Base-by-base conservation (phyloP, 108 stramenopile genomes). In the Discostella stelligeroides region DNA sequence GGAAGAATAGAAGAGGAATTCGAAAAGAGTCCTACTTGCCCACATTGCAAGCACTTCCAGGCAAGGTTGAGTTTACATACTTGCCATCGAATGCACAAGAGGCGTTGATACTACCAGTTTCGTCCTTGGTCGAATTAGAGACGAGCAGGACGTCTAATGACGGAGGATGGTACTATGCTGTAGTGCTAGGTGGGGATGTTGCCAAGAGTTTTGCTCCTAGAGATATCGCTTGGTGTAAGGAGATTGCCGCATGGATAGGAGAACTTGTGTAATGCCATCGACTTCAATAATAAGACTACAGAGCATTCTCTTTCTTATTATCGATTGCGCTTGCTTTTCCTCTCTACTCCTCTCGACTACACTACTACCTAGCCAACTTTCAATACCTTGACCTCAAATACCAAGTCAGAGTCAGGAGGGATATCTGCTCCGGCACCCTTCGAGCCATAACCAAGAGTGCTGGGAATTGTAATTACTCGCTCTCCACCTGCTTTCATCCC, bases 161-260 rank as follows among this genome's bases (percentile, higher is more conserved):
- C 30, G 63, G 47, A 46, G 15, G 55, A n/a, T 29, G 48, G 56
- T 49, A 63, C 20, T 75, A 53, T 60, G 85, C 87, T 1, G 48
- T 94, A 23, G 92, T 94, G 11, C 63, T 94, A 63, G 92, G 88
- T 34, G 75, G 83, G 11, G 87, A 91, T 79, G 78, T 74, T 10
- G 85, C 92, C 40, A 91, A 91, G 61, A 91, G 88, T 63, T 94
- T 90, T 69, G 67, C 84, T 14, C 92, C 92, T 1, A 76, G 85
- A 40, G 92, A 94, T 74, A 80, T 94, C 47, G 87, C 89, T 51
- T 91, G 92, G 92, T 78, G 86, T 66, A 82, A 83, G 49, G 84
- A 87, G 49, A 78, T 91, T 66, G 84, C 86, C 10, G 70, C 85
- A 47, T 77, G 86, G 79, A 64, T 89, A 50, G 86, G 66, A 6